These are phyloP conservation scores for Omphalea diandra DNA, from an alignment of 441 rosid genomes.

Conservation along the genomic window DNA sequence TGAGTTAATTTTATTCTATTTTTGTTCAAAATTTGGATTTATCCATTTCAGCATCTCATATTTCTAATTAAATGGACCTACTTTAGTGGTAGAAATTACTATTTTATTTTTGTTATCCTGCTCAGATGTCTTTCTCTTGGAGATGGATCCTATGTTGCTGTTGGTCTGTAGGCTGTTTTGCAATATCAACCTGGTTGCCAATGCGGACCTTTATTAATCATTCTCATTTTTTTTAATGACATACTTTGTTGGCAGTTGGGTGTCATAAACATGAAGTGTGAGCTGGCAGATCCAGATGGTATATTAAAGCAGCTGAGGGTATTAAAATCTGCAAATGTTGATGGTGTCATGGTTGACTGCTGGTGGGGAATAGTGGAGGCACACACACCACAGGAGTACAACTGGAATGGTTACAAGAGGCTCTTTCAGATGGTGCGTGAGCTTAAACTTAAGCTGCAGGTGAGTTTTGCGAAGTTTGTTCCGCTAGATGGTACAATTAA, in stretches of 20 bases:
- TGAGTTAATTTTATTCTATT: slow-evolving; percentile 35
- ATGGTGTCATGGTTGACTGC: slow-evolving; percentile 91
- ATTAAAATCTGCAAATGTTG: slow-evolving; percentile 74
- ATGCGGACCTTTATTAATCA: slow-evolving; percentile 3
- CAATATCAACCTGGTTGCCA: slow-evolving; percentile 5
- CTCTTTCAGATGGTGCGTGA: slow-evolving; percentile 83
- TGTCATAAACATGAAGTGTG: slow-evolving; percentile 86
- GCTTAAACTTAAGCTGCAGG: slow-evolving; percentile 89
- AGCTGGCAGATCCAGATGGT: slow-evolving; percentile 86
- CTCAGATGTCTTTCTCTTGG: not conserved
- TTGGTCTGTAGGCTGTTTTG: slow-evolving; percentile 16
- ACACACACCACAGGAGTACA: slow-evolving; percentile 84
- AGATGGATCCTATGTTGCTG: not conserved
- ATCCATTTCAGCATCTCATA: not conserved
- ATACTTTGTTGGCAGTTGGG: slow-evolving; percentile 65
- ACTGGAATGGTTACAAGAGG: slow-evolving; percentile 89
- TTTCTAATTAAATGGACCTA: not conserved
- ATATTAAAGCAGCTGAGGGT: slow-evolving; percentile 76
- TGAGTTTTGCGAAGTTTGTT: slow-evolving; percentile 28
- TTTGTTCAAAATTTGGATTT: not conserved
- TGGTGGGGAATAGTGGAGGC: slow-evolving; percentile 99
- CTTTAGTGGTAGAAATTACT: not conserved
- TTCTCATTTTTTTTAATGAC: slow-evolving; percentile 12
- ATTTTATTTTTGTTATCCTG: slow-evolving; percentile 11
- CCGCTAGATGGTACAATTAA: not conserved